Evolutionary conservation across 2,329 filamentous ascomycete species (phyloP), one percentile per base, ranked within the genome.

Genomic region (Pseudopyrenochaeta lycopersici): DNA sequence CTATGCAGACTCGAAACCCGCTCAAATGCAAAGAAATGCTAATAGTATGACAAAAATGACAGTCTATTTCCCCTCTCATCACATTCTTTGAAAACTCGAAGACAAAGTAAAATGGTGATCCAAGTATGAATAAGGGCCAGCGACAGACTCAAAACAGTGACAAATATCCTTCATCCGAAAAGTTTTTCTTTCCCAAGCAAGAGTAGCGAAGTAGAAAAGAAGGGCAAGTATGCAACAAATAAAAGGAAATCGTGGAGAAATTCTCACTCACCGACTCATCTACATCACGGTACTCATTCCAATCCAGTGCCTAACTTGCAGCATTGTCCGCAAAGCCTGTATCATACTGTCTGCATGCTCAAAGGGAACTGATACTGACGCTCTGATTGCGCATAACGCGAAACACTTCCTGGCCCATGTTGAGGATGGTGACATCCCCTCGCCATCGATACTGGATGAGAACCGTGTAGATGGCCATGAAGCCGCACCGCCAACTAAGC

Each of bases 401-500:
- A 74, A 73, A 43, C 54, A 69, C 38, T 74, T 75, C 17, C 67
- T 59, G 6, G 52, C 52, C 67, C 68, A 72, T 1, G 56, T 57
- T n/a, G 51, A 29, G 18, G 53, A 32, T 1, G 49, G 46, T 3
- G 56, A 41, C 11, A 18, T 7, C 2, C 62, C 61, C 12, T 62
- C 52, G n/a, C 31, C 18, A n/a, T 54, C 36, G 15, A 42, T 45
- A 35, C 49, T 4, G 45, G 33, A 15, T 20, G 21, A 6, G 4
- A 42, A 29, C 9, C 48, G 53, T 4, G 46, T 42, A 18, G 49
- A 46, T 12, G 58, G 42, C 64, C 67, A 70, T 1, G 63, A 58
- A 17, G 70, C 70, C 1, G 68, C 62, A 11, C 67, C 70, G 1
- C 72, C 71, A 7, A 73, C 53, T 1, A 73, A 59, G 42, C 64